Conservation (phyloP, 116 monocot genomes). For the Phalaenopsis hybrid region DNA sequence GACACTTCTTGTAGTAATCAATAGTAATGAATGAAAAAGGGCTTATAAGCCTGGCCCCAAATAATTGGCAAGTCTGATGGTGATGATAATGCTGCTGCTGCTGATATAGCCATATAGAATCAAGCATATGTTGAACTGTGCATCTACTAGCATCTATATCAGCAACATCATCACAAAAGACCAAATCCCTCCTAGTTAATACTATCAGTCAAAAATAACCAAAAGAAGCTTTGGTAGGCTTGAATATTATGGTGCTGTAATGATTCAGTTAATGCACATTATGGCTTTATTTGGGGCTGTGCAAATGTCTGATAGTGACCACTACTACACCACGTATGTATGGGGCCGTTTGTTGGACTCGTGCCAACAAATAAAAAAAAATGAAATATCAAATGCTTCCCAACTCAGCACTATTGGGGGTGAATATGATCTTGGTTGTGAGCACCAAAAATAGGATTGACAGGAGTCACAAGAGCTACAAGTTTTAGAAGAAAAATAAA, state of each 20-base stretch:
- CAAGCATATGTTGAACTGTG: too few relatives aligned
- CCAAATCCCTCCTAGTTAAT: not conserved
- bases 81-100: too few relatives aligned
- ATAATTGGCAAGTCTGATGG: too few relatives aligned
- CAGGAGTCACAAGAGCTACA: not conserved
- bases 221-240: not conserved
- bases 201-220: not conserved
- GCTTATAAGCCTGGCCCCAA: too few relatives aligned
- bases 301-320: too few relatives aligned
- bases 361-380: not conserved
- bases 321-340: not conserved
- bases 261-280: too few relatives aligned
- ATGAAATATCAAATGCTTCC: not conserved
- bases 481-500: not conserved
- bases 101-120: too few relatives aligned
- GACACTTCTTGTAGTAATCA: too few relatives aligned
- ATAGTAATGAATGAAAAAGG: too few relatives aligned
- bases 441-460: not conserved
- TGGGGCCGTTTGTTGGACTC: not conserved
- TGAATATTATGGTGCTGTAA: not conserved
- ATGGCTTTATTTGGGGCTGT: too few relatives aligned
- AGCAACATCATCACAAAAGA: too few relatives aligned
- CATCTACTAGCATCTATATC: too few relatives aligned
- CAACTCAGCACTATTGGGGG: not conserved
- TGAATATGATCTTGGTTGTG: not conserved